Evolutionary conservation across 208 protist genomes (phyloP).

Genomic region (Crithidia mellificae): DNA sequence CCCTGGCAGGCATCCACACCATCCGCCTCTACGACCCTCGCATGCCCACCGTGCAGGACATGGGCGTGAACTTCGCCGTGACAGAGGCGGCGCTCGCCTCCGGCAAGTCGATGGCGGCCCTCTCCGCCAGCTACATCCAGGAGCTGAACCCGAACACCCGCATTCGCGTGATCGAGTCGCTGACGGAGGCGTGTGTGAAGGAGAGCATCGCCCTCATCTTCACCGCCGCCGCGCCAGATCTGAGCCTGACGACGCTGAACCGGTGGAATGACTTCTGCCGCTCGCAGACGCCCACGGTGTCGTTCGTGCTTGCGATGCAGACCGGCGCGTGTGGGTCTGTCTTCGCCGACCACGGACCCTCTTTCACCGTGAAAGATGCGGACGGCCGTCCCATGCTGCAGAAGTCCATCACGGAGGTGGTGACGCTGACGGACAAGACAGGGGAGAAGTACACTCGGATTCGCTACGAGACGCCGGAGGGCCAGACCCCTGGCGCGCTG

Average conservation of each 20-base stretch:
- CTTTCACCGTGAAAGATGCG: slow-evolving; percentile 79
- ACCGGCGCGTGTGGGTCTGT: slow-evolving; percentile 69
- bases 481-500: slow-evolving; percentile 76
- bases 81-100: slow-evolving; percentile 55
- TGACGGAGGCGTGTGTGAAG: slow-evolving; percentile 57
- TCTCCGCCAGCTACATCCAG: slow-evolving; percentile 60
- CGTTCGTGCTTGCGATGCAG: slow-evolving; percentile 81
- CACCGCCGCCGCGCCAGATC: slow-evolving; percentile 73
- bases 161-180: slow-evolving; percentile 52
- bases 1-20: slow-evolving; percentile 83
- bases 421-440: slow-evolving; percentile 57
- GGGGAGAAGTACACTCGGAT: slow-evolving; percentile 73
- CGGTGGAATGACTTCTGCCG: slow-evolving; percentile 83
- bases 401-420: slow-evolving; percentile 71
- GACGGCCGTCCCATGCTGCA: slow-evolving; percentile 83
- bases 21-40: slow-evolving; percentile 84
- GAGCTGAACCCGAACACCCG: slow-evolving; percentile 92
- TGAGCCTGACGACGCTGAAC: slow-evolving; percentile 65
- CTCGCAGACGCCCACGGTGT: slow-evolving; percentile 52
- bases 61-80: slow-evolving; percentile 92
- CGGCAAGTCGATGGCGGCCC: slow-evolving; percentile 61
- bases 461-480: slow-evolving; percentile 84
- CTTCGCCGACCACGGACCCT: slow-evolving; percentile 80
- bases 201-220: slow-evolving; percentile 67
- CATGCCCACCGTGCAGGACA: slow-evolving; percentile 48